Percentiles rank a stretch among this genome's conserved stretches.
phyloP scores from a whole-genome alignment of 2,329 filamentous ascomycete species.

The Pyrenophora graminea region DNA sequence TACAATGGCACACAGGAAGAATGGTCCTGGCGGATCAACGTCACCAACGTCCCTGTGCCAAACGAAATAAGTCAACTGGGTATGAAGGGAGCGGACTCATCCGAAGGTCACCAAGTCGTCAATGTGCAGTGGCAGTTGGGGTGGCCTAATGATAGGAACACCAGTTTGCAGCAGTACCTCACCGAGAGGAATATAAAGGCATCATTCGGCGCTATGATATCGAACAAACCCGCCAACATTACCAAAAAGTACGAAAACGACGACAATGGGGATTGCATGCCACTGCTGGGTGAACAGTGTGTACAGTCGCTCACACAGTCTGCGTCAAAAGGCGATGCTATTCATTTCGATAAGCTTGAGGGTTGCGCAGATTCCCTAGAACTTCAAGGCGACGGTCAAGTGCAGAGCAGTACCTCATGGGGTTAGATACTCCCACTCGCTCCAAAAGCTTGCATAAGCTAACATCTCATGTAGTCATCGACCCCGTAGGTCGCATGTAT shows the following conservation, averaged over 20 bases:
- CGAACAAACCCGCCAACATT: neutral
- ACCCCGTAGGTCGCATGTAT: neutral
- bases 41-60: neutral
- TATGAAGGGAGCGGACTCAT: neutral
- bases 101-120: neutral
- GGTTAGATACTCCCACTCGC: neutral
- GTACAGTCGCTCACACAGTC: neutral
- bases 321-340: neutral
- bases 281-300: constrained; percentile 1
- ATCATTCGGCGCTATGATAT: neutral
- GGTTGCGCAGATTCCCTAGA: neutral
- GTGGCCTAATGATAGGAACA: constrained; percentile 1
- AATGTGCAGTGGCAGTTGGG: constrained; percentile 7
- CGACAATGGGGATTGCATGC: constrained; percentile 2
- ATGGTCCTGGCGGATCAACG: constrained; percentile 3
- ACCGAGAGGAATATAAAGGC: neutral
- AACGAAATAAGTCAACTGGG: neutral
- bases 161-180: neutral
- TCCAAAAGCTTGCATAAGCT: neutral
- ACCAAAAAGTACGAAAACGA: neutral
- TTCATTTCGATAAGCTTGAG: neutral
- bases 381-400: neutral
- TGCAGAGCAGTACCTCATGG: neutral
- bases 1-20: neutral
- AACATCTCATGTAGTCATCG: neutral